phyloP scores from a whole-genome alignment of 2,329 filamentous ascomycete species.

The Bipolaris victoriae region DNA sequence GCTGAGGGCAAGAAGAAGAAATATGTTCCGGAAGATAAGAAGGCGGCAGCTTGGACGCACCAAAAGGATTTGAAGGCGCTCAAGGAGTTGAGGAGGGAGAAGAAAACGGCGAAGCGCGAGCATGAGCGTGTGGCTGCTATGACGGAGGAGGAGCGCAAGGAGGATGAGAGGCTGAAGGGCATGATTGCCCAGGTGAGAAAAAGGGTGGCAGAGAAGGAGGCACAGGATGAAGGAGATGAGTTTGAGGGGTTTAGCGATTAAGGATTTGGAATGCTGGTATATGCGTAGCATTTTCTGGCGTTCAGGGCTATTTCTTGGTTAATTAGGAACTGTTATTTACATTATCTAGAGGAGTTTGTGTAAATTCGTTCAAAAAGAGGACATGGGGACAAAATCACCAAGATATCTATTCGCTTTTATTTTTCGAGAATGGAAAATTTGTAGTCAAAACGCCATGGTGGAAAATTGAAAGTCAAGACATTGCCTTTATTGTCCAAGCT shows the following conservation, averaged over 20 bases:
- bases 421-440: background rate
- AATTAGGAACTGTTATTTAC: no score
- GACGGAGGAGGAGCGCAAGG: slow-evolving; percentile 38
- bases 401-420: background rate
- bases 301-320: no score
- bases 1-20: slow-evolving; percentile 36
- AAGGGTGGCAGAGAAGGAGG: slow-evolving; percentile 35
- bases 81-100: slow-evolving; percentile 43
- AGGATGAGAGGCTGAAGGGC: slow-evolving; percentile 42
- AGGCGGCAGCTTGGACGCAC: slow-evolving; percentile 44
- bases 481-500: no score
- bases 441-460: background rate
- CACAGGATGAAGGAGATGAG: slow-evolving; percentile 34
- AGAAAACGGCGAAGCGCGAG: slow-evolving; percentile 43
- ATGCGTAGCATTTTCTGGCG: no score
- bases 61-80: slow-evolving; percentile 44
- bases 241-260: slow-evolving; percentile 48
- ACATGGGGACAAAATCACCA: background rate
- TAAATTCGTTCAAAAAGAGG: background rate
- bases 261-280: background rate
- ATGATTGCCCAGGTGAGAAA: slow-evolving; percentile 41
- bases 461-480: no score
- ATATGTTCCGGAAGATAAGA: slow-evolving; percentile 34
- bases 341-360: no score
- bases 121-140: slow-evolving; percentile 34